These are phyloP conservation scores for Paraleonurus japonicus DNA, from an alignment of 257 asterid species.

Conservation along the genomic window DNA sequence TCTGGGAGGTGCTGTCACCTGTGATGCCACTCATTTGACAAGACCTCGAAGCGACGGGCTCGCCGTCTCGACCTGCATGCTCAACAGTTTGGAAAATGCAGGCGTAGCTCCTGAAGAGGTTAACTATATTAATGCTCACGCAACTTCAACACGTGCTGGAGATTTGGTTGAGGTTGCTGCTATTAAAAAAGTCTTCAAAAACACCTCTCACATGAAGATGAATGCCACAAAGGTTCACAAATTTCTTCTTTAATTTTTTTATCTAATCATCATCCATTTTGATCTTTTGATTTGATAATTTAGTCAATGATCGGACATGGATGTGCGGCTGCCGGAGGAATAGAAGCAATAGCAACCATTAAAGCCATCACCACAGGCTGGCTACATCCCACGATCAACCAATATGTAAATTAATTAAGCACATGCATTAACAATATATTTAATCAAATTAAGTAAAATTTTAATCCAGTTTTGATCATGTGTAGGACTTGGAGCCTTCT, in stretches of 20 bases:
- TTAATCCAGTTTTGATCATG: neutral
- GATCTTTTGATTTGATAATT: neutral
- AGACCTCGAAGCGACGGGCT: neutral
- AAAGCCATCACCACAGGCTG: conserved; percentile 1
- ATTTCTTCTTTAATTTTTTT: too few relatives aligned
- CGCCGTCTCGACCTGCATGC: neutral
- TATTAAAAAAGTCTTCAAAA: neutral
- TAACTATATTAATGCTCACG: neutral
- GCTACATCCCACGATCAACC: neutral
- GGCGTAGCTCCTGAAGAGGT: neutral
- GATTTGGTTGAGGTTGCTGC: neutral
- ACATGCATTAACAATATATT: neutral
- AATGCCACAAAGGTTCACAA: neutral
- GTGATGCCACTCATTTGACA: neutral
- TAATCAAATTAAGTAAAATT: neutral
- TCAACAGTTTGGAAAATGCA: neutral
- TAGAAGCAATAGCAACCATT: neutral
- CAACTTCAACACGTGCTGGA: neutral
- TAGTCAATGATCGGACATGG: conserved; percentile 7
- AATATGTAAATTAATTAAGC: neutral
- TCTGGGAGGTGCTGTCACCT: neutral
- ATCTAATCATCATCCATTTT: neutral
- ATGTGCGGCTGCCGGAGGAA: neutral
- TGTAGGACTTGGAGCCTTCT: neutral
- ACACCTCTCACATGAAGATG: neutral